Percentiles rank a stretch among this genome's conserved stretches.
Conservation (phyloP, 1,139 yeast genomes). For the Geotrichum bryndzae region DNA sequence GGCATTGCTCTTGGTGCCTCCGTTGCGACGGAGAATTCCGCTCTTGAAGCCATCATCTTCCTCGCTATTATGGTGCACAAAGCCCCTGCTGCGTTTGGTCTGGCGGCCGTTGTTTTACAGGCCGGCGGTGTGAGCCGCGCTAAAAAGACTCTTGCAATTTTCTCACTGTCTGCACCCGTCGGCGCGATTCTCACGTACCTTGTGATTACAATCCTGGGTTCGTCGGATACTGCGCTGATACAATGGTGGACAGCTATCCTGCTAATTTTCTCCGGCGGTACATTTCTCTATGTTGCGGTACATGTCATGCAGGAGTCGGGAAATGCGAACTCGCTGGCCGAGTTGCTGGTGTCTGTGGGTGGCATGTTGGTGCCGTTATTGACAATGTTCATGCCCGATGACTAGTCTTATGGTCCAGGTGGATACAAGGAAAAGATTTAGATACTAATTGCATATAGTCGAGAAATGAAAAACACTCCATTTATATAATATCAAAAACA, state of each 20-base stretch:
- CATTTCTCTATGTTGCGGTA: conserved; percentile 63
- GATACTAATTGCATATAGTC: not conserved
- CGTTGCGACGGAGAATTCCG: conserved; percentile 42
- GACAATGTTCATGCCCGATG: conserved; percentile 32
- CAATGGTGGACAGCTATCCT: conserved; percentile 47
- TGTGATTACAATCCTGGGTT: conserved; percentile 35
- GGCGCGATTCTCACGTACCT: conserved; percentile 46
- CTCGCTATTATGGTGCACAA: conserved; percentile 64
- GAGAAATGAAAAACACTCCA: not conserved
- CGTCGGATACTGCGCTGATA: conserved; percentile 27
- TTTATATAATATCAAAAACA: not conserved
- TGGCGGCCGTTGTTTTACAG: conserved; percentile 51
- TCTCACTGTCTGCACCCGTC: conserved; percentile 50
- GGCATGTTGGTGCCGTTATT: conserved; percentile 35
- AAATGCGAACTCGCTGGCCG: conserved; percentile 20
- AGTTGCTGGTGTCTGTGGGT: conserved; percentile 24
- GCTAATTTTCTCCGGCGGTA: conserved; percentile 63
- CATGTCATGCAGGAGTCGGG: conserved; percentile 45
- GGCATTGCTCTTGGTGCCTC: conserved; percentile 72
- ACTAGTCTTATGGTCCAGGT: conserved; percentile 12
- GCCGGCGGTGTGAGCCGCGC: conserved; percentile 33
- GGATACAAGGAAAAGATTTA: not conserved
- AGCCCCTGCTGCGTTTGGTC: conserved; percentile 69
- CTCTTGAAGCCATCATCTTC: conserved; percentile 49
- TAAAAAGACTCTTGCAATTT: conserved; percentile 41